These are phyloP conservation scores for Paramecium biaurelia DNA, from an alignment of 73 alveolate species.

Conservation along the genomic window DNA sequence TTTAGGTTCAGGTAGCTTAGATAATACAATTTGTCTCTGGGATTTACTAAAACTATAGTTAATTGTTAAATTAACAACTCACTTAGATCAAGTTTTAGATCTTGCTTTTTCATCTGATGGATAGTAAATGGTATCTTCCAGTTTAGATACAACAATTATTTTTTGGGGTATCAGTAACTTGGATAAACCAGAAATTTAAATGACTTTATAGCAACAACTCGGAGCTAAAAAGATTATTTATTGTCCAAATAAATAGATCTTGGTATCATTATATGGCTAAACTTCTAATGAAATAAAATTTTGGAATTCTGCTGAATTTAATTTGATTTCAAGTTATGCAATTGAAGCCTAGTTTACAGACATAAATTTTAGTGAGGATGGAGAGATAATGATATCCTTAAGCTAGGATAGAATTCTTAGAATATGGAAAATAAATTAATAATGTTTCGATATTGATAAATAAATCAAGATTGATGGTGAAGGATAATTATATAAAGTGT, in stretches of 20 bases:
- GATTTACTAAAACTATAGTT: background rate
- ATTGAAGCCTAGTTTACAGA: background rate
- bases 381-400: background rate
- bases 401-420: background rate
- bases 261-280: background rate
- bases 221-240: background rate
- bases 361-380: background rate
- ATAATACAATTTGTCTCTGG: background rate
- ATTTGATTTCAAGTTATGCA: background rate
- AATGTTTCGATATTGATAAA: background rate
- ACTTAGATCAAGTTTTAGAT: background rate
- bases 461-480: background rate
- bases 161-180: background rate
- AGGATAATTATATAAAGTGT: background rate
- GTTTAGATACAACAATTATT: background rate
- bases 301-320: background rate
- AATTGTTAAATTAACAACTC: background rate
- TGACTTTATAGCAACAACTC: background rate
- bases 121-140: background rate
- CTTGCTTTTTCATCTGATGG: background rate
- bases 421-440: background rate
- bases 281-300: background rate
- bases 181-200: background rate
- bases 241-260: background rate
- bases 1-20: background rate